Evolutionary conservation across 2,329 filamentous ascomycete genomes (phyloP), one percentile per base, ranked within the genome.

Genomic region (Ambrosiella beaveri): DNA sequence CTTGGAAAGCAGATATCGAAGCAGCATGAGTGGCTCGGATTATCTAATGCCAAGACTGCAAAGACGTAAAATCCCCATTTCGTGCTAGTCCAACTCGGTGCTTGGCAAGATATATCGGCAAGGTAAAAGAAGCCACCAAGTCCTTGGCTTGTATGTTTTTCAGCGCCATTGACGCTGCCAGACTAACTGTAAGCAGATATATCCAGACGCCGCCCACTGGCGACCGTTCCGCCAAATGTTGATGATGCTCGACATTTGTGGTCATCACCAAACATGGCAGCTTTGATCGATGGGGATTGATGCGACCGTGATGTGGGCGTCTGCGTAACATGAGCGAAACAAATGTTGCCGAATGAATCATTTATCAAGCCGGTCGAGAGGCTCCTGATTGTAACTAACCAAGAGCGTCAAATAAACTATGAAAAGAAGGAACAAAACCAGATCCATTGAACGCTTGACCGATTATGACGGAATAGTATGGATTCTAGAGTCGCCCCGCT

Each of bases 11-110:
- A 51, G 40, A 54, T 41, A 44, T 54, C 44, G 39, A 27, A 41
- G 38, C 52, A 11, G 12, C 19, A 37, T 50, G 15, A 50, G 36
- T 57, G 44, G 55, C 47, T 57, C 45, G 17, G 27, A 13, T 39
- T 50, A 45, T 50, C 55, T 57, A 57, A 57, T 51, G 55, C 55
- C 55, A 57, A 57, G 55, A 49, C 45, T 35, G 15, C 44, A 13
- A 17, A 38, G 38, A 50, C 35, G 27, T 51, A 41, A 54, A 51
- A 38, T 40, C 47, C 51, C 15, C 44, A 50, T 45, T 51, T 27
- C 8, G 44, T 15, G 12, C 44, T 40, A 13, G 36, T 54, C 52
- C 52, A 54, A 41, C n/a, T 41, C 13, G 17, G 37, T 15, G 37
- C 52, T 54, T 54, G 52, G 39, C 52, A 17, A 17, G 39, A 41